Evolutionary conservation across 2,329 filamentous ascomycete genomes (phyloP).

Genomic region (Fusarium sarcochroum): DNA sequence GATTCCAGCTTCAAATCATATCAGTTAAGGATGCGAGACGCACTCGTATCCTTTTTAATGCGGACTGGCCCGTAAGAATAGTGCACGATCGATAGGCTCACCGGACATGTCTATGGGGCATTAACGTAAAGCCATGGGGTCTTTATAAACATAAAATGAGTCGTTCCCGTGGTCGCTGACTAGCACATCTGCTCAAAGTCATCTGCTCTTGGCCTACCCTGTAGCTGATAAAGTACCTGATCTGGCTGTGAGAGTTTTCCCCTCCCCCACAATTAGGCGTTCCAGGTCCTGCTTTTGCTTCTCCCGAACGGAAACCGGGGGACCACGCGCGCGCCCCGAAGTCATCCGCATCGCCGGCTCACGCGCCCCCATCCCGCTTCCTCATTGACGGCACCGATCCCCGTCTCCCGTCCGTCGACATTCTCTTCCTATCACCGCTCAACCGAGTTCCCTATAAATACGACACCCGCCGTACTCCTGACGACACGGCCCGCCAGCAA

Average conservation of each 20-base stretch:
- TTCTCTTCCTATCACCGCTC: slow-evolving; percentile 16
- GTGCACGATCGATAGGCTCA: background rate
- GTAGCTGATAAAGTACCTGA: slow-evolving; percentile 9
- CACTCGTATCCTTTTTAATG: background rate
- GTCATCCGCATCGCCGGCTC: slow-evolving; percentile 52
- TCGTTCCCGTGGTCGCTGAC: background rate
- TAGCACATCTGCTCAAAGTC: slow-evolving; percentile 6
- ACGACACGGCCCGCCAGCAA: slow-evolving; percentile 28
- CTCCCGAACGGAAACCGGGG: slow-evolving; percentile 40
- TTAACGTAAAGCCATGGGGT: background rate
- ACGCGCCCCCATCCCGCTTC: slow-evolving; percentile 46
- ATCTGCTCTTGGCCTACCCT: slow-evolving; percentile 21
- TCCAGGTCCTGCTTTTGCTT: slow-evolving; percentile 28
- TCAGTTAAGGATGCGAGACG: background rate
- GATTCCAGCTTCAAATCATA: background rate
- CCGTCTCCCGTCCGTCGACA: slow-evolving; percentile 26
- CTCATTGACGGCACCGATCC: slow-evolving; percentile 34
- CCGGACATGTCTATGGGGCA: background rate
- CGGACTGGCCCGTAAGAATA: background rate
- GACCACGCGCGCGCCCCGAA: slow-evolving; percentile 49
- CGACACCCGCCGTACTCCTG: slow-evolving; percentile 26
- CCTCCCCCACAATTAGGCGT: slow-evolving; percentile 36
- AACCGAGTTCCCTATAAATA: slow-evolving; percentile 21
- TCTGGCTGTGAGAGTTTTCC: slow-evolving; percentile 16
- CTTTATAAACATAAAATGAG: background rate